Base-by-base conservation (phyloP, 495 filamentous ascomycete species). In the Durotheca rogersii region DNA sequence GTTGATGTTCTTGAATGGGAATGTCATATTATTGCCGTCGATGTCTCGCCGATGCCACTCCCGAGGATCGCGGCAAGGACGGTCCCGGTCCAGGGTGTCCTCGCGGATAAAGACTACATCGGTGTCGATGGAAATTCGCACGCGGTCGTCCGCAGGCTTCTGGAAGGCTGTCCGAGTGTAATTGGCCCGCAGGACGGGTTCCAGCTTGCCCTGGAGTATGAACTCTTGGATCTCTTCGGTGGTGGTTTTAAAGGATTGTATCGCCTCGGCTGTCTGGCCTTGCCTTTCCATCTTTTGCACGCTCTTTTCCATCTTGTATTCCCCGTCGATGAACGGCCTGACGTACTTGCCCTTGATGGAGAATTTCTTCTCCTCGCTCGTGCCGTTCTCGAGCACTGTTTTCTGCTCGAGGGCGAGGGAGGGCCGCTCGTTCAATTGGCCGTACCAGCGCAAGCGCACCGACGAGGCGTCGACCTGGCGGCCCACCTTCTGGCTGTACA, bases 131-230 rank as follows among this genome's bases (percentile, higher is more conserved):
- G 88, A 90, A 50, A 96, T 88, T 29, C 94, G 81, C 23, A 98
- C 85, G 20, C 90, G 84, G 65, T 93, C 83, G 66, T 97, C 90
- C 4, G 88, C 85, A 10, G 93, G 93, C 35, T 96, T 95, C 64
- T 98, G 92, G 75, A 96, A 98, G 3, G 93, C 93, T 0, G 90
- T 95, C 31, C 94, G 86, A 9, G 83, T 89, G 65, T 97, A 97
- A 67, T 93, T 94, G 40, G 93, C 94, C 15, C 93, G 82, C 29
- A 97, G 69, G 47, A 95, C 80, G 4, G 93, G 93, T 66, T 91
- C 80, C 27, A 98, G 76, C 46, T 87, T 78, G 58, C 87, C 77
- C 21, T 86, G 79, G 56, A 82, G 80, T 63, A 96, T 84, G 58
- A 93, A 92, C 0, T 76, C 72, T 64, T 96, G 89, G 40, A 97